Percentiles rank a stretch among this genome's conserved stretches.
Evolutionary conservation across 495 filamentous ascomycete genomes (phyloP).

Genomic region (Penicillium parvum): DNA sequence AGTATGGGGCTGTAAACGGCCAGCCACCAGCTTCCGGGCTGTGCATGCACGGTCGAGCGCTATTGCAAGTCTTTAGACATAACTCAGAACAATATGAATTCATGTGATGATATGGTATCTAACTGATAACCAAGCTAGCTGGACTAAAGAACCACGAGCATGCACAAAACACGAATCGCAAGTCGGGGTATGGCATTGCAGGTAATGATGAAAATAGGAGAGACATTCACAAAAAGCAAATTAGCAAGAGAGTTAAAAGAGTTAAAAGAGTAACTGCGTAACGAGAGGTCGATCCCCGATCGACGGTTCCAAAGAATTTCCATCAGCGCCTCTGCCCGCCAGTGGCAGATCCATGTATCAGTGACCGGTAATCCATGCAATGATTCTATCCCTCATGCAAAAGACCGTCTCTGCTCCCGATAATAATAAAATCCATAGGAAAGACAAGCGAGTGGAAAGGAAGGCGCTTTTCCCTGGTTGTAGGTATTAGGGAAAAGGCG

Average conservation of each 20-base stretch:
- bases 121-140: background rate
- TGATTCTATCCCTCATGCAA: slow-evolving; percentile 27
- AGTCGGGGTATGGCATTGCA: slow-evolving; percentile 24
- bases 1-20: background rate
- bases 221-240: slow-evolving; percentile 18
- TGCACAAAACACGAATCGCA: slow-evolving; percentile 9
- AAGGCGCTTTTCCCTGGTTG: background rate
- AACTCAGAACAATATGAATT: too few relatives aligned
- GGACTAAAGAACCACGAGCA: background rate
- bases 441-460: slow-evolving; percentile 9
- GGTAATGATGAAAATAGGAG: slow-evolving; percentile 1
- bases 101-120: slow-evolving; percentile 19
- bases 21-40: too few relatives aligned
- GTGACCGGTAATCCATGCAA: slow-evolving; percentile 25
- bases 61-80: too few relatives aligned
- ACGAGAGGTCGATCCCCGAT: slow-evolving; percentile 21
- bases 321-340: slow-evolving; percentile 30
- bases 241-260: background rate
- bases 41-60: too few relatives aligned
- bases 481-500: background rate
- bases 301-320: slow-evolving; percentile 14
- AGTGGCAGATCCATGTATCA: slow-evolving; percentile 34
- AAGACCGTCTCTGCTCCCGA: slow-evolving; percentile 1
- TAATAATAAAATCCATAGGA: background rate
- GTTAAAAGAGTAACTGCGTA: slow-evolving; percentile 7